Percentiles rank a stretch among this genome's conserved stretches.
Conservation (phyloP, 495 filamentous ascomycete genomes). For the Penicillium subrubescens region DNA sequence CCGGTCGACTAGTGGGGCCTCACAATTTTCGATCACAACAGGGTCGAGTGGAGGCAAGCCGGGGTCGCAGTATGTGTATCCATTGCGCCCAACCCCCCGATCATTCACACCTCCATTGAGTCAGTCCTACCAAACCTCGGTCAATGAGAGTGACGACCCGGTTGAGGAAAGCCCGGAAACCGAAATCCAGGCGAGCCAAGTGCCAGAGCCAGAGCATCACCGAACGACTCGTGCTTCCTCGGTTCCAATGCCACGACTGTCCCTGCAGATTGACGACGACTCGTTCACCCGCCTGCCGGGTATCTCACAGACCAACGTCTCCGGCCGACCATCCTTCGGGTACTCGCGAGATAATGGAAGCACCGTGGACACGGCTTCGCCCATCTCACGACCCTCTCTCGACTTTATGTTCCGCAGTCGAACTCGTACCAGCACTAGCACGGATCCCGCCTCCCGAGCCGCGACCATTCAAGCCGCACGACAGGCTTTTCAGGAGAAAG, state of each 20-base stretch:
- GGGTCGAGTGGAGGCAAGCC: conserved; percentile 53
- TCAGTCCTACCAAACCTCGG: conserved; percentile 53
- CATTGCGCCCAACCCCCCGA: conserved; percentile 61
- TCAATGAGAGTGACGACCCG: conserved; percentile 49
- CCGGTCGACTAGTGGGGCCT: conserved; percentile 58
- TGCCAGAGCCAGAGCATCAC: conserved; percentile 31
- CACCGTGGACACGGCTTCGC: conserved; percentile 47
- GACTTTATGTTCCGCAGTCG: conserved; percentile 58
- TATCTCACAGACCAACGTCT: conserved; percentile 56
- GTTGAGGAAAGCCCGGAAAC: conserved; percentile 37
- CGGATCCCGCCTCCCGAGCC: conserved; percentile 53
- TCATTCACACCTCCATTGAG: conserved; percentile 57
- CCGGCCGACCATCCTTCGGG: conserved; percentile 52
- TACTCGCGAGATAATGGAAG: conserved; percentile 48
- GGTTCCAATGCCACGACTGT: conserved; percentile 40
- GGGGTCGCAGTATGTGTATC: conserved; percentile 57
- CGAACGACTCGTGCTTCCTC: conserved; percentile 33
- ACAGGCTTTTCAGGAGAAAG: conserved; percentile 59
- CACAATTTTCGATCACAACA: conserved; percentile 53
- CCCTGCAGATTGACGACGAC: conserved; percentile 50
- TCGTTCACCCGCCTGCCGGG: conserved; percentile 49
- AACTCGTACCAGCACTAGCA: conserved; percentile 45
- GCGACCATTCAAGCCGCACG: conserved; percentile 57
- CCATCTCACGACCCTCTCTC: conserved; percentile 55
- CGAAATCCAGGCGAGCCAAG: conserved; percentile 24